A percentile compares a stretch with the other conserved stretches of the same genome.
phyloP scores from a whole-genome alignment of 139 green algal species.

The Chlamydomonas urium region DNA sequence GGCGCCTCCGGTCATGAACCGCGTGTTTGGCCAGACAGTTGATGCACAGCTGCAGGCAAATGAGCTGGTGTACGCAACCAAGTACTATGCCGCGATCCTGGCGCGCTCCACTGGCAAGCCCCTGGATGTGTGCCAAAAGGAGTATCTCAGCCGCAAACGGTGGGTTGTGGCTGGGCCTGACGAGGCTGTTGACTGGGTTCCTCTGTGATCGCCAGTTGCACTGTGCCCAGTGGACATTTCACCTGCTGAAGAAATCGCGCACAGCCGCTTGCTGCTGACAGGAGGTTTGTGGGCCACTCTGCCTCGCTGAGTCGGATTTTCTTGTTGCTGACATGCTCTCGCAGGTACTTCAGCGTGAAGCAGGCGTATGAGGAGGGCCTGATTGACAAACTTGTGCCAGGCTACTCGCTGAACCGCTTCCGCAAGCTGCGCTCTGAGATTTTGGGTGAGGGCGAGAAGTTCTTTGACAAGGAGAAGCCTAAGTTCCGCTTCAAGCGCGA shows the following conservation, averaged over 20 bases:
- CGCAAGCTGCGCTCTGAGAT: conserved; percentile 46
- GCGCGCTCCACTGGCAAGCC: conserved; percentile 55
- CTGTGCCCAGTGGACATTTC: too few relatives aligned
- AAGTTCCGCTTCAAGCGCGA: conserved; percentile 19
- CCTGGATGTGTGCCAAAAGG: conserved; percentile 49
- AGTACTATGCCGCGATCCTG: conserved; percentile 64
- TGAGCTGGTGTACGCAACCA: conserved; percentile 58
- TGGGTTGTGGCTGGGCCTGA: too few relatives aligned
- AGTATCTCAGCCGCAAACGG: conserved; percentile 51
- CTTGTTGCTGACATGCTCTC: too few relatives aligned
- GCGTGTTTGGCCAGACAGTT: conserved; percentile 55
- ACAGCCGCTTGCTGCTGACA: too few relatives aligned
- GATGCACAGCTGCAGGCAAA: conserved; percentile 58
- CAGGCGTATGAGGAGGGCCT: conserved; percentile 56
- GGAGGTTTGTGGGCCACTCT: too few relatives aligned
- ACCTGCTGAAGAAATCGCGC: too few relatives aligned
- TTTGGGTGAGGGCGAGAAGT: neutral
- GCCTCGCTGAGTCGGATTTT: too few relatives aligned
- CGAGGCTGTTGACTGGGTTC: too few relatives aligned
- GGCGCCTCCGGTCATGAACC: conserved; percentile 48
- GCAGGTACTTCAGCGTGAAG: conserved; percentile 17
- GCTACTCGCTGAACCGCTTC: conserved; percentile 58
- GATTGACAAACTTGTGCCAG: conserved; percentile 61
- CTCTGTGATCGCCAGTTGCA: too few relatives aligned
- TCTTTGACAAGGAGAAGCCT: conserved; percentile 10